Base-by-base conservation (phyloP, 2,329 filamentous ascomycete genomes). In the Colletotrichum sp. region DNA sequence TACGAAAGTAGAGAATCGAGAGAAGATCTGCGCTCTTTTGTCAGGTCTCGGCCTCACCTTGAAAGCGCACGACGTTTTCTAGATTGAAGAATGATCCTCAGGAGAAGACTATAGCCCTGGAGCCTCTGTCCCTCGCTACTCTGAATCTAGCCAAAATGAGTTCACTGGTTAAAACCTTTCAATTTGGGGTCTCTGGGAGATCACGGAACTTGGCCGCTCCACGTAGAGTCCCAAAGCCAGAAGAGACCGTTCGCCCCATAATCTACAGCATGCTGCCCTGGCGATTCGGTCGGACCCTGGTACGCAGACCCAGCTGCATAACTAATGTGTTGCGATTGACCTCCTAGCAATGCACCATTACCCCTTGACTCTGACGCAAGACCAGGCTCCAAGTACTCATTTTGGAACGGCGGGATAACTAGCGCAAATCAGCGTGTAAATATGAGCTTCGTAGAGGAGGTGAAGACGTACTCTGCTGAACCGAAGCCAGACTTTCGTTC, bases 391-490 rank as follows among this genome's bases (percentile, higher is more conserved):
- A 52, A 8, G 2, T 52, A 52, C 43, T 52, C 43, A 2, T 21
- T 13, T 21, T 52, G 43, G n/a, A 52, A 52, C n/a, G 43, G 43
- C 1, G 43, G 43, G n/a, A 52, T 52, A 21, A 52, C 43, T 52
- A 8, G 43, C 43, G n/a, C 2, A 21, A 21, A n/a, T 52, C n/a
- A 52, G 43, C 6, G 18, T 13, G 4, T 52, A 2, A 52, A 21
- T 0, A 52, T 3, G 10, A 52, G 43, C 3, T 2, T 48, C 1
- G 1, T 13, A 21, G 2, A 0, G 43, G n/a, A 1, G 1, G 2
- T 52, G n/a, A 52, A 21, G n/a, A 52, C 43, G 12, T 21, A 52
- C 43, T 52, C 43, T 52, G 43, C 43, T 52, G 43, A 1, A 52
- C 43, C 10, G 43, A 52, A 21, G 43, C 43, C 43, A 52, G 43